Conservation (phyloP, 805 yeast genomes). For the Teunomyces panamensis region DNA sequence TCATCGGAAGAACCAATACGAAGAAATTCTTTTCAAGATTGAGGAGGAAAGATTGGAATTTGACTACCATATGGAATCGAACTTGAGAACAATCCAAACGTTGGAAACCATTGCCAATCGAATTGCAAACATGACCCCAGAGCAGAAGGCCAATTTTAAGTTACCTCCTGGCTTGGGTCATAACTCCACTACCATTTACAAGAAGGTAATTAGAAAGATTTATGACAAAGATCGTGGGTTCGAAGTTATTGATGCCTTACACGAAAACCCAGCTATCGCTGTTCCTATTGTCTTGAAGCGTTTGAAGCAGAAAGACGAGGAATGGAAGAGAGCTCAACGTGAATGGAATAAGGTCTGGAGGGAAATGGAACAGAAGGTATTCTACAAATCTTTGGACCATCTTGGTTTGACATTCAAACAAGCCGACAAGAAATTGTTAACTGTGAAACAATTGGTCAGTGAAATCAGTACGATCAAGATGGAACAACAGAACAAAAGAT, state of each 20-base stretch:
- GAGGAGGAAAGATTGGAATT: conserved; percentile 98
- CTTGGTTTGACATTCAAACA: conserved; percentile 95
- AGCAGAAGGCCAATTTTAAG: conserved; percentile 81
- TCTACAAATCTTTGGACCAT: conserved; percentile 91
- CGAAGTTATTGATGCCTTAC: conserved; percentile 93
- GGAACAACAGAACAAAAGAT: conserved; percentile 83
- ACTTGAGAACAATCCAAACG: conserved; percentile 90
- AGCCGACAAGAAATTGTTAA: conserved; percentile 87
- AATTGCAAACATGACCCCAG: conserved; percentile 87
- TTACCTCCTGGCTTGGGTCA: conserved; percentile 94
- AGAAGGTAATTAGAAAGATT: conserved; percentile 86
- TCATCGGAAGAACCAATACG: conserved; percentile 97
- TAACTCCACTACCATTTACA: conserved; percentile 85
- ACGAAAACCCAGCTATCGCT: conserved; percentile 92
- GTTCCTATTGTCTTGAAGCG: conserved; percentile 91
- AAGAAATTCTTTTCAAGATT: conserved; percentile 91
- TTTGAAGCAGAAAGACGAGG: conserved; percentile 96
- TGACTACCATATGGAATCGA: conserved; percentile 93
- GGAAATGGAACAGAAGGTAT: conserved; percentile 93
- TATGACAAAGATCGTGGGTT: conserved; percentile 94
- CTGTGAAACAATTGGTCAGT: conserved; percentile 85
- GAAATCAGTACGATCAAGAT: conserved; percentile 90
- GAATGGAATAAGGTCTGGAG: conserved; percentile 99
- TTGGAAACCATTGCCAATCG: conserved; percentile 93
- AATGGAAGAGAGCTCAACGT: conserved; percentile 96